Evolutionary conservation across 2,329 filamentous ascomycete genomes (phyloP).

Genomic region (Pyrenophora tritici-repentis): DNA sequence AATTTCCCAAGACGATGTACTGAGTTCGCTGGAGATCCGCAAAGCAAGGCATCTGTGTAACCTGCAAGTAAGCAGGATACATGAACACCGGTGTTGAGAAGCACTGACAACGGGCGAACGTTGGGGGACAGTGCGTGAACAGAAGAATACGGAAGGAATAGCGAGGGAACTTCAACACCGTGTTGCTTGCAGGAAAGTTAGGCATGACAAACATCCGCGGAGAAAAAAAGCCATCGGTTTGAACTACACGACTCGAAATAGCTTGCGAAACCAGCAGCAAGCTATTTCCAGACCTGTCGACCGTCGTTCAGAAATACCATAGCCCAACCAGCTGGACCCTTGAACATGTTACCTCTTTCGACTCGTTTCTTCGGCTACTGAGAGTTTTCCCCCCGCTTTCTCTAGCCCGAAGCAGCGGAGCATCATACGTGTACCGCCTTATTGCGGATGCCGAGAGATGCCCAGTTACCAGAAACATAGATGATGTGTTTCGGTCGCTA

Average conservation of each 20-base stretch:
- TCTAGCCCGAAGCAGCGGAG: background rate
- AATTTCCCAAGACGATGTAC: too few species aligned
- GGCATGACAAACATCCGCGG: too few species aligned
- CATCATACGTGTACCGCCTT: too few species aligned
- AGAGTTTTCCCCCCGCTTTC: background rate
- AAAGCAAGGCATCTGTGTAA: background rate
- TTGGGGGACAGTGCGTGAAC: too few species aligned
- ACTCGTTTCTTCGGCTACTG: background rate
- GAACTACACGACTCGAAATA: background rate
- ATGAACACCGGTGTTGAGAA: slow-evolving; percentile 1
- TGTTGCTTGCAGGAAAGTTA: background rate
- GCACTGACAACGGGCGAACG: background rate
- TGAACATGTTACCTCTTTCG: background rate
- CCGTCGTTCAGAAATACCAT: background rate
- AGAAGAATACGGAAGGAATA: too few species aligned
- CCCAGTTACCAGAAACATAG: slow-evolving; percentile 7
- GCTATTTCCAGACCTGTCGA: slow-evolving; percentile 4
- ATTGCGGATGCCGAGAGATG: background rate
- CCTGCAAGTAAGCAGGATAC: background rate
- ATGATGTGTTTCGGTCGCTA: slow-evolving; percentile 18
- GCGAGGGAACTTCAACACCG: background rate
- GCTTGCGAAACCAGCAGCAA: background rate
- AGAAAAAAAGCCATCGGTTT: background rate
- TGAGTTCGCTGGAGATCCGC: background rate
- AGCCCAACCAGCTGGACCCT: background rate